Percentiles rank a stretch among this genome's conserved stretches.
phyloP scores from a whole-genome alignment of 495 filamentous ascomycete species.

The Bacidia rubella region DNA sequence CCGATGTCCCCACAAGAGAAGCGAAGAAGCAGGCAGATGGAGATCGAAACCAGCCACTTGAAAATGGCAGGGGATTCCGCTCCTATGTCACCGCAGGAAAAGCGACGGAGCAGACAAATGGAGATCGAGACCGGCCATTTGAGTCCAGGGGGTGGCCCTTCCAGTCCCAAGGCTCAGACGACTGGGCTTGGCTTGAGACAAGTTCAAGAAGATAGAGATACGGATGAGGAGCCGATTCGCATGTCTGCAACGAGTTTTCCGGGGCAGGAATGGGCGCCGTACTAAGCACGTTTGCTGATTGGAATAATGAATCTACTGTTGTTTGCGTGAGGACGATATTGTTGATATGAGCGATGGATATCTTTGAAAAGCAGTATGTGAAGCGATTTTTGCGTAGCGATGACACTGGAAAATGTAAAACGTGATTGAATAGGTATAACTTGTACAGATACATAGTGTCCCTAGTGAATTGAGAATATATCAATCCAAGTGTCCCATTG shows the following conservation, averaged over 20 bases:
- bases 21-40: slow-evolving; percentile 18
- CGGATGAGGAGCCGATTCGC: slow-evolving; percentile 41
- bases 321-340: too few relatives aligned
- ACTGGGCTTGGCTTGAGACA: background rate
- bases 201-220: slow-evolving; percentile 16
- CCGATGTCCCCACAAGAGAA: slow-evolving; percentile 20
- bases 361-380: too few relatives aligned
- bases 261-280: slow-evolving; percentile 69
- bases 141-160: slow-evolving; percentile 7
- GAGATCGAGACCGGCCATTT: slow-evolving; percentile 15
- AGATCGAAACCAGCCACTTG: slow-evolving; percentile 15
- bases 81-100: slow-evolving; percentile 20
- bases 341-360: too few relatives aligned
- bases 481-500: too few relatives aligned
- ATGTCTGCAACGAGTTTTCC: slow-evolving; percentile 75
- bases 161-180: background rate
- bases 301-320: background rate
- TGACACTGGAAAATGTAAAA: too few relatives aligned
- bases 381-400: too few relatives aligned
- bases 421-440: too few relatives aligned
- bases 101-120: slow-evolving; percentile 20
- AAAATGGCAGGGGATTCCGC: slow-evolving; percentile 3
- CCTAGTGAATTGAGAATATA: too few relatives aligned
- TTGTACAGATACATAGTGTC: too few relatives aligned
- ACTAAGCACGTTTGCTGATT: background rate